A percentile compares a stretch with the other conserved stretches of the same genome.
phyloP scores from a whole-genome alignment of 352 stramenopile genomes.

The Phytophthora tubulina region DNA sequence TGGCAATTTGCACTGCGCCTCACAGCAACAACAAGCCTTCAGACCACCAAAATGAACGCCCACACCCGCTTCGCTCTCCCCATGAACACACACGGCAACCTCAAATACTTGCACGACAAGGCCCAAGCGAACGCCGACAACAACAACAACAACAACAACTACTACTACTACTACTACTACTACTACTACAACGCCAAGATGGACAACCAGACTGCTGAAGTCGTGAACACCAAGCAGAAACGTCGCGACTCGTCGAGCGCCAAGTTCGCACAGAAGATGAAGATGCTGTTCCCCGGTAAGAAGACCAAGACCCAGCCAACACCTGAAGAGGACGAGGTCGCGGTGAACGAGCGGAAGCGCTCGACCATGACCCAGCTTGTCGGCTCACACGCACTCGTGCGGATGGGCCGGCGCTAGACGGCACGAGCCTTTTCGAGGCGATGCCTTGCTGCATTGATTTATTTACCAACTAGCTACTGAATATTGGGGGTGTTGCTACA shows the following conservation, averaged over 20 bases:
- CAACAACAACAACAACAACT: not conserved
- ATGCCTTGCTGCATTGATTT: not conserved
- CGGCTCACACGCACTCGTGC: conserved; percentile 24
- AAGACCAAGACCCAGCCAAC: not conserved
- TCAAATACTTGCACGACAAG: conserved; percentile 33
- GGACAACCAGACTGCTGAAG: not conserved
- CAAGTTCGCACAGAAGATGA: conserved; percentile 22
- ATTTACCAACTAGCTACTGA: not conserved
- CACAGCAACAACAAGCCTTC: conserved; percentile 6
- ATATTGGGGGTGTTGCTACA: not conserved
- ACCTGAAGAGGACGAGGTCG: too few relatives aligned
- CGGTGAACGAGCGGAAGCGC: not conserved
- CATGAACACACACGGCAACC: conserved; percentile 33
- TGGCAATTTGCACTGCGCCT: conserved; percentile 21
- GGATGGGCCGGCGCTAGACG: conserved; percentile 29
- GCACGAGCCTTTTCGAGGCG: too few relatives aligned
- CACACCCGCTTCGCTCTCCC: conserved; percentile 32
- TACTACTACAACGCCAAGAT: not conserved
- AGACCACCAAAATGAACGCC: conserved; percentile 24
- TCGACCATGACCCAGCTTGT: conserved; percentile 17
- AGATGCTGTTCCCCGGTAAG: conserved; percentile 10
- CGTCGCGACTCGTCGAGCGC: conserved; percentile 13
- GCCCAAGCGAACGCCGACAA: conserved; percentile 5
- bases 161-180: too few relatives aligned
- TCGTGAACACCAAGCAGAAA: not conserved